These are phyloP conservation scores for Aquilaria sinensis DNA, from an alignment of 345 rosid species.

Conservation along the genomic window DNA sequence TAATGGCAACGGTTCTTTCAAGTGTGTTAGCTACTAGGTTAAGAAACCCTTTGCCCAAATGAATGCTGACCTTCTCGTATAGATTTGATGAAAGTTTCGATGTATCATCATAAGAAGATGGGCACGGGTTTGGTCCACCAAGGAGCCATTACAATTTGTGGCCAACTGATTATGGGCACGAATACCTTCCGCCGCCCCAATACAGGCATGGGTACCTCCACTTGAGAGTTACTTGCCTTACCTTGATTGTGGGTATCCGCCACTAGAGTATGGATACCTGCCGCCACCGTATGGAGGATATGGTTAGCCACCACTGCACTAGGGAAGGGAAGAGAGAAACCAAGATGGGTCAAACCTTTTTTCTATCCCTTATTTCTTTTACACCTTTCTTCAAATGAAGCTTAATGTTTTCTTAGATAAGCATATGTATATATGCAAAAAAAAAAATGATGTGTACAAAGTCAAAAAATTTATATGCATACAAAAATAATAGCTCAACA, in stretches of 20 bases:
- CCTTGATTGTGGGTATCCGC: conserved; percentile 25
- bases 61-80: conserved; percentile 57
- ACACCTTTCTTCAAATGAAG: too few species aligned
- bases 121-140: conserved; percentile 2
- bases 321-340: conserved; percentile 35
- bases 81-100: conserved; percentile 33
- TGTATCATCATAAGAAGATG: not conserved
- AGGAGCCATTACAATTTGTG: conserved; percentile 26
- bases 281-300: conserved; percentile 14
- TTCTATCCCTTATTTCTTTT: too few species aligned
- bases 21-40: conserved; percentile 58
- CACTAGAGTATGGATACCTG: conserved; percentile 30
- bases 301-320: conserved; percentile 8
- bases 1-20: conserved; percentile 20
- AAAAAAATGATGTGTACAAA: too few species aligned
- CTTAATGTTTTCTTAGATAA: too few species aligned
- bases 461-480: too few species aligned
- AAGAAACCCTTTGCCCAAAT: conserved; percentile 52
- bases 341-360: conserved; percentile 27
- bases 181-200: not conserved
- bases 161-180: conserved; percentile 12
- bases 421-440: too few species aligned
- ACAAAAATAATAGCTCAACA: too few species aligned
- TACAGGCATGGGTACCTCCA: not conserved
- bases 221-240: conserved; percentile 19